A percentile compares a stretch with the other conserved stretches of the same genome.
Evolutionary conservation across 2,329 filamentous ascomycete species (phyloP).

Genomic region (Fusarium falciforme): DNA sequence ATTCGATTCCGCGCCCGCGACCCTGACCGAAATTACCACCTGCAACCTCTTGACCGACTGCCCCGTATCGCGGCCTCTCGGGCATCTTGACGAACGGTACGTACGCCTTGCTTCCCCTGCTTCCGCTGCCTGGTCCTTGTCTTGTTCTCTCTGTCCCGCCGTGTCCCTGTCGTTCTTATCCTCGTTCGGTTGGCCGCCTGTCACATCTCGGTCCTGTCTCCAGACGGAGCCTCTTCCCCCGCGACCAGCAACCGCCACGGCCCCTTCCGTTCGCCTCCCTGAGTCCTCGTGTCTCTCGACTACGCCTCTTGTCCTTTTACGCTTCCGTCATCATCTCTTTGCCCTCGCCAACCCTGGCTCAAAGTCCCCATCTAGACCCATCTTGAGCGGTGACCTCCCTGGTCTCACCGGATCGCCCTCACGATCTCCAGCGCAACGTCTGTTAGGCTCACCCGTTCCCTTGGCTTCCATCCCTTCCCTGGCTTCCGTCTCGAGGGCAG

Average conservation of each 20-base stretch:
- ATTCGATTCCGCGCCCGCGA: slow-evolving; percentile 8
- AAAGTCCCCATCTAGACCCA: slow-evolving; percentile 38
- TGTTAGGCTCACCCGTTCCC: slow-evolving; percentile 24
- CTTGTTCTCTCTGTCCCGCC: slow-evolving; percentile 33
- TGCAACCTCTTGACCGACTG: slow-evolving; percentile 13
- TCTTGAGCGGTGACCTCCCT: slow-evolving; percentile 42
- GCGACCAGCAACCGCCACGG: slow-evolving; percentile 38
- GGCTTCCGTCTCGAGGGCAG: not conserved
- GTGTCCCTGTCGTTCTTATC: slow-evolving; percentile 39
- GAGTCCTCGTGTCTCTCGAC: slow-evolving; percentile 7
- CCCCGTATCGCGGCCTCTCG: not conserved
- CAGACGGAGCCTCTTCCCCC: slow-evolving; percentile 45
- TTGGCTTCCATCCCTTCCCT: slow-evolving; percentile 25
- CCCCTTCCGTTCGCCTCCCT: slow-evolving; percentile 32
- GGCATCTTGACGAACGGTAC: slow-evolving; percentile 4
- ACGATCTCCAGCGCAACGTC: slow-evolving; percentile 41
- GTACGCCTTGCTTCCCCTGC: slow-evolving; percentile 15
- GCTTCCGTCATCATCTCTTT: slow-evolving; percentile 25
- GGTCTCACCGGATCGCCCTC: slow-evolving; percentile 41
- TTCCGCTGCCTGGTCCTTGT: slow-evolving; percentile 2
- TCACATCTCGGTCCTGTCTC: slow-evolving; percentile 43
- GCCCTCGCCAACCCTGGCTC: slow-evolving; percentile 23
- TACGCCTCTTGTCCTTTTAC: slow-evolving; percentile 25
- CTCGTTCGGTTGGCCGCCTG: slow-evolving; percentile 31
- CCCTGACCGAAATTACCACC: slow-evolving; percentile 21